phyloP scores from a whole-genome alignment of 163 green algal species.

The Coccomyxa subellipsoidea region DNA sequence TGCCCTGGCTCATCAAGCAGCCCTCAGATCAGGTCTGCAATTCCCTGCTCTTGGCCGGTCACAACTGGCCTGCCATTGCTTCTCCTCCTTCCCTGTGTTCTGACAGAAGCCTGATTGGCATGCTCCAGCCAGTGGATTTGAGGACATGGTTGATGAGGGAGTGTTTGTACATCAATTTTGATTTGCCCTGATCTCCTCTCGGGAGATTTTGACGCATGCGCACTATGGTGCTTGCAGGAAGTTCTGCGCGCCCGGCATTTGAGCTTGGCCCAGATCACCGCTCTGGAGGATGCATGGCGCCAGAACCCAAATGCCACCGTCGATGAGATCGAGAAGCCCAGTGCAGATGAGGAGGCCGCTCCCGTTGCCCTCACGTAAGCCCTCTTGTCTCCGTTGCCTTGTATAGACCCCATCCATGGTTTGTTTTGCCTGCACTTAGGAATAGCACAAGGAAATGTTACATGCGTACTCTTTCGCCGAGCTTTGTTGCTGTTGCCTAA shows the following conservation, averaged over 20 bases:
- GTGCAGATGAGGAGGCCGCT: conserved; percentile 30
- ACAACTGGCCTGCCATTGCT: neutral
- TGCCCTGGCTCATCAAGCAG: conserved; percentile 88
- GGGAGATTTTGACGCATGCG: too few relatives aligned
- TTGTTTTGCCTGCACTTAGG: too few relatives aligned
- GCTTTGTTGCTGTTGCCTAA: neutral
- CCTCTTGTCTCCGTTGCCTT: too few relatives aligned
- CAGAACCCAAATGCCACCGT: conserved; percentile 69
- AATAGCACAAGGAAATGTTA: too few relatives aligned
- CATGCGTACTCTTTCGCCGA: too few relatives aligned
- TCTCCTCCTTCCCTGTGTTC: neutral
- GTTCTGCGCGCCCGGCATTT: conserved; percentile 69
- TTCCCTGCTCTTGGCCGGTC: neutral
- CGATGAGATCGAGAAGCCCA: conserved; percentile 69
- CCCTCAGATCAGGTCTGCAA: conserved; percentile 48
- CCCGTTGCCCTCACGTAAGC: conserved; percentile 33
- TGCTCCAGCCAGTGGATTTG: too few relatives aligned
- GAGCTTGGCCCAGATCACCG: conserved; percentile 50
- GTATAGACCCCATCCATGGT: too few relatives aligned
- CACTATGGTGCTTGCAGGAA: conserved; percentile 45
- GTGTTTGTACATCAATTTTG: too few relatives aligned
- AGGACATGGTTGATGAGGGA: too few relatives aligned
- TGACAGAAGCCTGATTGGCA: too few relatives aligned
- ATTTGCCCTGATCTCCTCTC: too few relatives aligned
- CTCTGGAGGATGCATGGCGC: conserved; percentile 94